Evolutionary conservation across 129 eudicot genomes (phyloP).

Genomic region (Scalesia atractyloides): DNA sequence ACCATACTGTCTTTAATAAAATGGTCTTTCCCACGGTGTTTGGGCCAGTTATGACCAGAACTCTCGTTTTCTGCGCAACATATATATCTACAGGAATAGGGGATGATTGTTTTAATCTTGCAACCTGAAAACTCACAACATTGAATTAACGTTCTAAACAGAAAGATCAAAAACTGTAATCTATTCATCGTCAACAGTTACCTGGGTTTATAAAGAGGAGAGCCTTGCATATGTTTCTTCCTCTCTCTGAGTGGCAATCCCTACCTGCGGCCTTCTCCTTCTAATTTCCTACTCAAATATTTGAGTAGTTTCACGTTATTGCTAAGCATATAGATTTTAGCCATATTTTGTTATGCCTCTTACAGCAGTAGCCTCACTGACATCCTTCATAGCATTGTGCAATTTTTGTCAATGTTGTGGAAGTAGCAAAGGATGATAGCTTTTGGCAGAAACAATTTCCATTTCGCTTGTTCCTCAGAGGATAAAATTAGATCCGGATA

Average conservation of each 20-base stretch:
- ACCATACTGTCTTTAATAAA: conserved; percentile 84
- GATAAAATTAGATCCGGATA: conserved; percentile 61
- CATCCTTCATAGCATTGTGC: conserved; percentile 67
- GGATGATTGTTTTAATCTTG: conserved; percentile 54
- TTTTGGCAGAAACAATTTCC: conserved; percentile 82
- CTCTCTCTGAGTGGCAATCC: conserved; percentile 44
- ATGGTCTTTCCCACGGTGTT: conserved; percentile 99
- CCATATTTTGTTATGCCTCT: conserved; percentile 27
- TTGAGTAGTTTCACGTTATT: conserved; percentile 6
- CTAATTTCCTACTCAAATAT: conserved; percentile 64
- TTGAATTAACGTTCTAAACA: conserved; percentile 9
- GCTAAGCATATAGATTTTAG: conserved; percentile 5
- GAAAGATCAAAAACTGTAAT: conserved; percentile 15
- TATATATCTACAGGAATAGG: conserved; percentile 81
- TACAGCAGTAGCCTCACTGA: conserved; percentile 75
- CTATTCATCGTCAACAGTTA: conserved; percentile 24
- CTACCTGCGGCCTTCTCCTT: conserved; percentile 75
- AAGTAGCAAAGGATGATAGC: conserved; percentile 92
- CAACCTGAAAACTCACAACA: conserved; percentile 52
- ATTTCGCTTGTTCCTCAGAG: conserved; percentile 52
- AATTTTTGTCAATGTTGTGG: conserved; percentile 62
- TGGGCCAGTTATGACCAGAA: conserved; percentile 91
- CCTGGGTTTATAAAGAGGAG: conserved; percentile 64
- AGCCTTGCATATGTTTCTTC: conserved; percentile 53
- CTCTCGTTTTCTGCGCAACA: conserved; percentile 64